Conservation (phyloP, 1,139 yeast species). For the Hansenula lynferdii region DNA sequence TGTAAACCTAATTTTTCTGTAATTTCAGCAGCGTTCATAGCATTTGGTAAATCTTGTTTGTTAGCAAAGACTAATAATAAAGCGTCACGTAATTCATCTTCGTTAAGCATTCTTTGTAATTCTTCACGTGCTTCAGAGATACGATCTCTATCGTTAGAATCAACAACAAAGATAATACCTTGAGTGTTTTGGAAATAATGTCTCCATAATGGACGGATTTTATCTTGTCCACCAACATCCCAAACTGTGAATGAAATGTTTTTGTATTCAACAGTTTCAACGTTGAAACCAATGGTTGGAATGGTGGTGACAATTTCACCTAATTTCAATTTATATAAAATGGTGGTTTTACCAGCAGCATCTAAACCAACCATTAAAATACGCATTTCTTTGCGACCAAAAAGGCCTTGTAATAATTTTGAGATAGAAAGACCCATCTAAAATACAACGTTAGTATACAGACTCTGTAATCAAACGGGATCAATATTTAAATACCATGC, state of each 20-base stretch:
- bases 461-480: no score
- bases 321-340: constrained; percentile 80
- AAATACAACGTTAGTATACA: constrained; percentile 12
- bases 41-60: constrained; percentile 91
- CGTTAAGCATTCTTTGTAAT: constrained; percentile 90
- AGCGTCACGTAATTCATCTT: constrained; percentile 90
- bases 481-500: no score
- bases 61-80: constrained; percentile 84
- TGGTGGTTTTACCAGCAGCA: constrained; percentile 92
- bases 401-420: constrained; percentile 82
- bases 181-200: constrained; percentile 93
- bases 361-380: constrained; percentile 93
- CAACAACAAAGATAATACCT: constrained; percentile 91
- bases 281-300: constrained; percentile 93
- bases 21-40: constrained; percentile 87
- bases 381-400: constrained; percentile 82
- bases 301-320: constrained; percentile 93
- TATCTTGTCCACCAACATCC: constrained; percentile 98
- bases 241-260: constrained; percentile 92
- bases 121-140: constrained; percentile 91
- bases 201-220: constrained; percentile 94
- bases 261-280: constrained; percentile 91
- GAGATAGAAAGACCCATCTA: constrained; percentile 86
- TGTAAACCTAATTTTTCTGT: constrained; percentile 82
- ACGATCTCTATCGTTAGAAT: constrained; percentile 92